Evolutionary conservation across 2,329 filamentous ascomycete species (phyloP), one percentile per base, ranked within the genome.

Genomic region (Botryotinia calthae): DNA sequence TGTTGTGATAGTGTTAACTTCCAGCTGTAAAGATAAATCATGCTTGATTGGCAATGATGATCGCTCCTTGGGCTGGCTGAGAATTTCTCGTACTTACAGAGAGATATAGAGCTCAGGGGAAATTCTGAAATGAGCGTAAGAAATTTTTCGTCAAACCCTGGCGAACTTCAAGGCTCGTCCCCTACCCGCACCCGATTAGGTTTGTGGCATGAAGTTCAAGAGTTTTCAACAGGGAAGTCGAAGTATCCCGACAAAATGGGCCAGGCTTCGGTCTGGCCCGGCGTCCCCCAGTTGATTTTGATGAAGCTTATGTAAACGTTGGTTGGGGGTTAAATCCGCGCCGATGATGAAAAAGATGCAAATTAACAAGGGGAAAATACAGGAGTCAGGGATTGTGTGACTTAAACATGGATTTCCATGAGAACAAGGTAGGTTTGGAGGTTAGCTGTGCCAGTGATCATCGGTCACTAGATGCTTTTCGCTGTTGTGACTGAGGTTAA

Each of bases 81-180:
- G 34, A 72, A 22, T 2, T 16, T 48, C 48, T 67, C n/a, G 34
- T 40, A 42, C 64, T 54, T 42, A 42, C 31, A 40, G 46, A 34
- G 34, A 67, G 64, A 54, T 54, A 37, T 5, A 14, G 14, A n/a
- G 64, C 37, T 68, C 66, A 44, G 37, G 37, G 54, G 28, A 10
- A 46, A 34, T 22, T 16, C 40, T 58, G 20, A 59, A 56, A 71
- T 71, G 20, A 67, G 20, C n/a, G 40, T 68, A 61, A 72, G 70
- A 68, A 62, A 72, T 34, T 34, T 67, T 61, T 46, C 51, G 28
- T 48, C 40, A 67, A 56, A 48, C 22, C 31, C 40, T 40, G 20
- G 48, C 25, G 18, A 42, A 22, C 46, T 25, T 25, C 10, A 7
- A 56, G 22, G 18, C 51, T 65, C 61, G 37, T n/a, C 25, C 46